Conservation (phyloP, 2,329 filamentous ascomycete species). For the Botrytis aclada region DNA sequence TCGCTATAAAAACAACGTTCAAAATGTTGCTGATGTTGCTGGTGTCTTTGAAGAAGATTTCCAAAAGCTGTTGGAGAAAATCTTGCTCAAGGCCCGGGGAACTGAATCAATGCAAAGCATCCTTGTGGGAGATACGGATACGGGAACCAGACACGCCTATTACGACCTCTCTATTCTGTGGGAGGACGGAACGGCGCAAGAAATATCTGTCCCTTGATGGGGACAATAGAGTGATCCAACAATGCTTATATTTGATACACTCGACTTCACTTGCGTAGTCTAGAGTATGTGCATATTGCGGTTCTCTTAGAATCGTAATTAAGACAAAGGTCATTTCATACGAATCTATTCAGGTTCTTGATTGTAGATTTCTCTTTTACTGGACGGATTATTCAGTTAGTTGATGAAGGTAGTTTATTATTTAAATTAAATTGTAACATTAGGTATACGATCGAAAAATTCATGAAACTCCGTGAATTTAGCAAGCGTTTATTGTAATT, state of each 20-base stretch:
- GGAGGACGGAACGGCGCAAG: background rate
- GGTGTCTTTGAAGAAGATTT: background rate
- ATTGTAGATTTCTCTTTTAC: background rate
- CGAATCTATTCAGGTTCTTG: background rate
- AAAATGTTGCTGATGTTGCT: background rate
- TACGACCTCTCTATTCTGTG: background rate
- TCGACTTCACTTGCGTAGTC: background rate
- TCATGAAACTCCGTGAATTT: background rate
- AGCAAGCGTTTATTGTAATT: background rate
- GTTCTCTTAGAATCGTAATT: background rate
- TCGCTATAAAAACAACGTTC: background rate
- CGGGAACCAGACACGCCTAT: background rate
- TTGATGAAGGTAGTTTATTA: rapidly evolving
- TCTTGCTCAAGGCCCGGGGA: background rate
- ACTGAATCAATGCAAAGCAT: background rate
- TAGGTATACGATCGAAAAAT: background rate
- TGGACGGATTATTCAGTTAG: background rate
- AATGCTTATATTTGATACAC: background rate
- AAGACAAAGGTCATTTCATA: background rate
- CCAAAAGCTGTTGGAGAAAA: background rate
- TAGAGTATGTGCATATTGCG: background rate
- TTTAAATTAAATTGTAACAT: background rate
- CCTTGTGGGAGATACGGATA: background rate
- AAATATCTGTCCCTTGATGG: background rate
- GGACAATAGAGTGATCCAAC: background rate